Base-by-base conservation (phyloP, 164 flowering plant genomes). In the Echeveria elegans region DNA sequence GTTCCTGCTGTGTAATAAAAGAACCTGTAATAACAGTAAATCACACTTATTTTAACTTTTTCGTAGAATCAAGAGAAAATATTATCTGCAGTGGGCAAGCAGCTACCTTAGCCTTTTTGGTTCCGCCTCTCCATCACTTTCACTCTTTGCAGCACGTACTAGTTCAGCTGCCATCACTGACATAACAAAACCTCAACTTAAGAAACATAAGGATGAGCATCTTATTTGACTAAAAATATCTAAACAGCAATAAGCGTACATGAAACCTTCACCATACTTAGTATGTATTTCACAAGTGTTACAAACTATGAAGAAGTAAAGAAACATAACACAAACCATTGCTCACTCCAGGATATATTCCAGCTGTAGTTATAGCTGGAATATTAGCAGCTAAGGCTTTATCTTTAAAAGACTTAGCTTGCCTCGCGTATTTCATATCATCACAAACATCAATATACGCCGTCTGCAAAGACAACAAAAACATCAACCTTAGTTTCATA, bases 341-440 rank as follows among this genome's bases (percentile, higher is more conserved):
- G 93, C 97, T 90, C 76, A 94, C 96, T 85, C 98, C 98, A 16
- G 98, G 98, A 74, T 90, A 94, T 66, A 94, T 90, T 72, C 98
- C 98, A 66, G 81, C 92, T 60, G 96, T 89, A 71, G 91, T 94
- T 69, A 94, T 86, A 37, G 98, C 98, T 70, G 96, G 91, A 81
- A 94, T 64, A 68, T 86, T 82, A 62, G 94, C 96, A 72, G 82
- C 86, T 45, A 81, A 36, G 23, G 98, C 98, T 74, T 77, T 79
- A 70, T 78, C 65, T 62, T 76, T 84, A 56, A 84, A 81, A 28
- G 94, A 84, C 79, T 90, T 93, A 67, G 97, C 98, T 48, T 83
- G 85, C 63, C 16, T 38, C 26, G 96, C 76, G 74, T 87, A 90
- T 81, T 68, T 83, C 67, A 90, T 86, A 72, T 94, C 98, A 78